Base-by-base conservation (phyloP, 352 stramenopile species). In the Globisporangium alternatum region DNA sequence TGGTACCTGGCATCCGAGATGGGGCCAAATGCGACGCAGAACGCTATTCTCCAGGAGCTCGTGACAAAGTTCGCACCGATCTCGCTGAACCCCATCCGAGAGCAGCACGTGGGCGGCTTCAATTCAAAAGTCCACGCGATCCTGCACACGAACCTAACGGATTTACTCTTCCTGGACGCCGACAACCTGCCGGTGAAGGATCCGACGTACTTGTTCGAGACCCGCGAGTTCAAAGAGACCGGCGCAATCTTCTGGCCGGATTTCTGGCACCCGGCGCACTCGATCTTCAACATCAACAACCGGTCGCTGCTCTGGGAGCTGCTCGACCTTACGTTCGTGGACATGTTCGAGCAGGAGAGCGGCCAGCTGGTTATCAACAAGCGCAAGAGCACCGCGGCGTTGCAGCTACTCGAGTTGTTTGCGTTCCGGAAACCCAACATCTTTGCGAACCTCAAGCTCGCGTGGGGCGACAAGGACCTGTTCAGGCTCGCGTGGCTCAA, bases 311-410 rank as follows among this genome's bases (percentile, higher is more conserved):
- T 89, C 19, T 89, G 80, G 80, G 63, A 81, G 54, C 60, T 87
- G 52, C 67, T 89, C 4, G 72, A 65, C 25, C 61, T 82, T 39
- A 52, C 63, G 10, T 84, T 72, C 41, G 71, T 84, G 8, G 68
- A 85, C 69, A 88, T 86, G 79, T 89, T 89, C 47, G 79, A 90
- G 59, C 81, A 90, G 69, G 81, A 90, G 49, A 88, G 78, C 37
- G 81, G 79, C 0, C 81, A 90, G 49, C 21, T 90, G 12, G 57
- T 88, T 9, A 75, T 90, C 22, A 67, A 88, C 45, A 70, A 74
- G 51, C 56, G 59, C 19, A 72, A 62, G n/a, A 72, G 78, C 54
- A 56, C 68, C n/a, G 65, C 61, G 0, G 56, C 79, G 4, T 44
- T 86, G 13, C 59, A 77, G 6, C 53, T 75, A 12, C 69, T 78